These are phyloP conservation scores for Trypethelium eluteriae DNA, from an alignment of 495 filamentous ascomycete genomes.

Conservation along the genomic window DNA sequence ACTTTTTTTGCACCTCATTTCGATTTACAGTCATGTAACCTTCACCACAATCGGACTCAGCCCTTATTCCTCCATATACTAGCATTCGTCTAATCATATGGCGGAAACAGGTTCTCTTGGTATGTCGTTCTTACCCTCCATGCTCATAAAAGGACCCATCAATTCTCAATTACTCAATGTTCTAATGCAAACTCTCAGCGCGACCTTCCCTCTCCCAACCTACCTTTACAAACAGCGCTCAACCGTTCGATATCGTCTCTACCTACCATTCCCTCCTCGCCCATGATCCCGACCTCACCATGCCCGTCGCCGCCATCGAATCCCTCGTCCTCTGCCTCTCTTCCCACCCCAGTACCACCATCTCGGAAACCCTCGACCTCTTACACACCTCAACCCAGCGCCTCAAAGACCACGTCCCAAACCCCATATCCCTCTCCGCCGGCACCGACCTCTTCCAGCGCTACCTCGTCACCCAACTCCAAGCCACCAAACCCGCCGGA, in stretches of 20 bases:
- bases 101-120: neutral
- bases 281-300: slow-evolving; percentile 75
- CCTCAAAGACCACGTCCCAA: slow-evolving; percentile 67
- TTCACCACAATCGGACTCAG: neutral
- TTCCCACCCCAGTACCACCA: slow-evolving; percentile 66
- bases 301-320: slow-evolving; percentile 94
- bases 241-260: slow-evolving; percentile 43
- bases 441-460: slow-evolving; percentile 94
- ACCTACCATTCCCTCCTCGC: slow-evolving; percentile 53
- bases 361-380: slow-evolving; percentile 85
- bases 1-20: neutral
- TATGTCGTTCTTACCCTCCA: neutral
- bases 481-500: slow-evolving; percentile 22
- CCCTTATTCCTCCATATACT: no score
- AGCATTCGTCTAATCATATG: neutral
- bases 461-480: slow-evolving; percentile 70
- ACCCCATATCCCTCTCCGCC: slow-evolving; percentile 84
- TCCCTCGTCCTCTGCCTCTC: slow-evolving; percentile 77
- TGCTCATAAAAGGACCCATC: neutral
- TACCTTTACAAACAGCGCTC: neutral
- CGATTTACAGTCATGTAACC: neutral
- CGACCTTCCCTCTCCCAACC: neutral
- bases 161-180: neutral
- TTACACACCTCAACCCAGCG: slow-evolving; percentile 64
- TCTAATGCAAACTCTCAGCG: neutral